Conservation (phyloP, 495 filamentous ascomycete species). For the Aspergillus conjunctus region DNA sequence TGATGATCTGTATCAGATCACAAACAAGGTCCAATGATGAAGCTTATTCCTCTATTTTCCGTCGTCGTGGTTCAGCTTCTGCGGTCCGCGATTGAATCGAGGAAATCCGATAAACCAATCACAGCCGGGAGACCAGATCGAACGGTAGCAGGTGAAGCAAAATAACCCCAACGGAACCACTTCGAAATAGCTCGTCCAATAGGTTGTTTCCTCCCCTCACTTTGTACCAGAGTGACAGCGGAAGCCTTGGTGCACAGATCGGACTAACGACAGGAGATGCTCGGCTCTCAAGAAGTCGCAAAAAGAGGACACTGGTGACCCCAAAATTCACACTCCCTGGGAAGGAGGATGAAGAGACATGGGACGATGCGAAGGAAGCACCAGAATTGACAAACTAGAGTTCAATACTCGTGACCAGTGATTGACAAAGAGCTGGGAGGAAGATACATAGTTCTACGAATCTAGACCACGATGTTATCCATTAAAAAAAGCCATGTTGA, state of each 20-base stretch:
- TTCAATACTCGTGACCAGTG: background rate
- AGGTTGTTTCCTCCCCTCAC: background rate
- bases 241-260: background rate
- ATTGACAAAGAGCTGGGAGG: background rate
- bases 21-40: conserved; percentile 14
- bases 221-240: background rate
- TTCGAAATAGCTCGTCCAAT: background rate
- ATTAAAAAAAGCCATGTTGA: background rate
- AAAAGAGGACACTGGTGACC: too few relatives aligned
- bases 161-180: background rate
- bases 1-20: conserved; percentile 12
- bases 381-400: background rate
- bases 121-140: conserved; percentile 19
- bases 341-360: background rate
- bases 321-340: background rate
- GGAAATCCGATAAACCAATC: conserved; percentile 20
- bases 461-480: background rate
- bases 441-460: too few relatives aligned
- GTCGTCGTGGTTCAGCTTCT: conserved; percentile 6
- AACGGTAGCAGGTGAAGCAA: background rate
- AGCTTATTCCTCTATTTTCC: conserved; percentile 23
- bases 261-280: background rate
- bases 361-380: background rate
- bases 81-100: background rate
- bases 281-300: too few relatives aligned